These are phyloP conservation scores for Ogataea nitratoaversa DNA, from an alignment of 805 yeast species.

Conservation along the genomic window DNA sequence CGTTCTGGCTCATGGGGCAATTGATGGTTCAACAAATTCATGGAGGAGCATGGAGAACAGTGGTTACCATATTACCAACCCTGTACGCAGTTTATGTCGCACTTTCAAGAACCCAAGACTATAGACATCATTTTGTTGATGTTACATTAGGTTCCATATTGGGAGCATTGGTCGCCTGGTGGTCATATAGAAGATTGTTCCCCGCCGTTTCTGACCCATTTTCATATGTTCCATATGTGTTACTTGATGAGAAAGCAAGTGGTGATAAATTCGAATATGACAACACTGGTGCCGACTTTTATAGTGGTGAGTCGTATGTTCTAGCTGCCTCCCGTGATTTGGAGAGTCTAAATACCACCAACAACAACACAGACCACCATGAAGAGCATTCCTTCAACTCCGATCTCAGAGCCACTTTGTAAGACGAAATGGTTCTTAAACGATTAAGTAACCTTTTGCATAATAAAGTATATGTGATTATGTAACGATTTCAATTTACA, in stretches of 20 bases:
- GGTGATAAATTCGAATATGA: not conserved
- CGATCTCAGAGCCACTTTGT: not conserved
- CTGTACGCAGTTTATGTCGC: conserved; percentile 76
- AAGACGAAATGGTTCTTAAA: too few species aligned
- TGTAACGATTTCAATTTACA: too few species aligned
- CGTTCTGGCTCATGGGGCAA: conserved; percentile 70
- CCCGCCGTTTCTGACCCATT: conserved; percentile 34
- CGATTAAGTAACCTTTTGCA: not conserved
- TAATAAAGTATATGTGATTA: too few species aligned
- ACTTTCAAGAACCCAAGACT: conserved; percentile 82
- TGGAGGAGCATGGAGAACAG: conserved; percentile 61
- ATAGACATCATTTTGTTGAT: conserved; percentile 90
- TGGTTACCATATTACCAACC: conserved; percentile 50
- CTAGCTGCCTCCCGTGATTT: conserved; percentile 10
- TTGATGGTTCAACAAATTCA: conserved; percentile 34
- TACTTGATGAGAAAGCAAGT: conserved; percentile 14
- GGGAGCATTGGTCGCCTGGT: conserved; percentile 59
- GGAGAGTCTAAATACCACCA: not conserved
- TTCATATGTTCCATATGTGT: conserved; percentile 38
- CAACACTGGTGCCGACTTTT: conserved; percentile 1
- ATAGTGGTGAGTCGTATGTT: conserved; percentile 10
- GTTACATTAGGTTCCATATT: conserved; percentile 66
- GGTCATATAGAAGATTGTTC: conserved; percentile 52
- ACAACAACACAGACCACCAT: not conserved
- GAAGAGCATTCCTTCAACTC: not conserved